Evolutionary conservation across 176 grass and related monocot species (phyloP).

Genomic region (Thinopyrum elongatum): DNA sequence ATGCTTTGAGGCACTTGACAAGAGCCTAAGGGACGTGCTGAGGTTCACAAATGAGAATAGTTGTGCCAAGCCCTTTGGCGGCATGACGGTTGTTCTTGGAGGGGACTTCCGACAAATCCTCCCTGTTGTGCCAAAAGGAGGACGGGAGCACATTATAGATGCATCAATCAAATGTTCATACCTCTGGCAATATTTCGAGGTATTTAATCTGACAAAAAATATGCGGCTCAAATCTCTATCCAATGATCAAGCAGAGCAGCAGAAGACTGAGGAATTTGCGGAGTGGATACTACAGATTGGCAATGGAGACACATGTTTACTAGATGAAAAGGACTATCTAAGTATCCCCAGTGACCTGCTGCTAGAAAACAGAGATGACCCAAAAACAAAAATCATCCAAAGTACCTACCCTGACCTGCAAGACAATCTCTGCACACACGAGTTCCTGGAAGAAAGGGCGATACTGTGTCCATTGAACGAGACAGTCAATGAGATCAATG

Average conservation of each 20-base stretch:
- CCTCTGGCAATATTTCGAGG: background rate
- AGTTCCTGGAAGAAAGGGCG: background rate
- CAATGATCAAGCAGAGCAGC: background rate
- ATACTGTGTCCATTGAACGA: constrained; percentile 15
- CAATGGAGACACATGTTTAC: background rate
- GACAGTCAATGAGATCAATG: background rate
- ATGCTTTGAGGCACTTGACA: constrained; percentile 15
- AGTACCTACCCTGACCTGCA: background rate
- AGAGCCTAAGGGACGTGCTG: background rate
- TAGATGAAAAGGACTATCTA: background rate
- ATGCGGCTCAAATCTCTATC: background rate
- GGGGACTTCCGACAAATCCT: constrained; percentile 24
- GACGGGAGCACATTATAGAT: background rate
- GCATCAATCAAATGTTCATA: constrained; percentile 22
- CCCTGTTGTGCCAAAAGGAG: background rate
- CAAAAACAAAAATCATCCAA: background rate
- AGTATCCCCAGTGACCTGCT: background rate
- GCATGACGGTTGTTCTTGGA: constrained; percentile 20
- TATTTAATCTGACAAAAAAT: constrained; percentile 4
- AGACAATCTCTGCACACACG: background rate
- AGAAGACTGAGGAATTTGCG: background rate
- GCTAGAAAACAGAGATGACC: background rate
- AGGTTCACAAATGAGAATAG: constrained; percentile 6
- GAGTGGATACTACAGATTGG: constrained; percentile 11
- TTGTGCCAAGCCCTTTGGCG: constrained; percentile 3